Base-by-base conservation (phyloP, 2,329 filamentous ascomycete species). In the Parafenestella ontariensis region DNA sequence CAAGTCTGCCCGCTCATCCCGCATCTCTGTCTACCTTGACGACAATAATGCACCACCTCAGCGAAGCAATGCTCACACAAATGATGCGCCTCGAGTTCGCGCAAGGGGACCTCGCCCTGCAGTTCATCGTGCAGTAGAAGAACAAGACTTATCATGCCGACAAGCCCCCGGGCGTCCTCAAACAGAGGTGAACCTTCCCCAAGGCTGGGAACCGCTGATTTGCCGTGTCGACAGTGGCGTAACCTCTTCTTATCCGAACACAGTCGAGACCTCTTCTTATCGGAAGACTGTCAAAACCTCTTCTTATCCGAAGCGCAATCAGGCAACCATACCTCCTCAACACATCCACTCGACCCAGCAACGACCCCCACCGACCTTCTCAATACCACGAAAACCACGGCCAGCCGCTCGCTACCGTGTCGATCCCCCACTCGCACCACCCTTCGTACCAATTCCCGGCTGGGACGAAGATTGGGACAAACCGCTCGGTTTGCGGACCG, bases 391-490 rank as follows among this genome's bases (percentile, higher is more conserved):
- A 17, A n/a, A n/a, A 34, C 11, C 31, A 17, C 8, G 13, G 5
- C 31, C 10, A n/a, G 17, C 13, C 3, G 13, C 31, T n/a, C 17
- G 4, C 31, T n/a, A 34, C 13, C 15, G 15, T 34, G 8, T n/a
- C 4, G 31, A n/a, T 10, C 31, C 31, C 4, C 31, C 31, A 17
- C 15, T 9, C 5, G 24, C 13, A 17, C 26, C 5, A 21, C 3
- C 11, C 17, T 24, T 46, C 21, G 44, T 45, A 13, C 31, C 41
- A 15, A 24, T 46, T 10, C 21, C 11, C 5, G 55, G 45, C 29
- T 58, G 55, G 55, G 52, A 58, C 2, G 23, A 48, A 17, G 47
- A 58, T 8, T 55, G 52, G 55, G 44, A 55, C 2, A 51, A 46
- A 29, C 47, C 55, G 18, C 40, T 55, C 18, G 52, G 50, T 8